Conservation (phyloP, 2,329 filamentous ascomycete genomes). For the Colletotrichum sidae region DNA sequence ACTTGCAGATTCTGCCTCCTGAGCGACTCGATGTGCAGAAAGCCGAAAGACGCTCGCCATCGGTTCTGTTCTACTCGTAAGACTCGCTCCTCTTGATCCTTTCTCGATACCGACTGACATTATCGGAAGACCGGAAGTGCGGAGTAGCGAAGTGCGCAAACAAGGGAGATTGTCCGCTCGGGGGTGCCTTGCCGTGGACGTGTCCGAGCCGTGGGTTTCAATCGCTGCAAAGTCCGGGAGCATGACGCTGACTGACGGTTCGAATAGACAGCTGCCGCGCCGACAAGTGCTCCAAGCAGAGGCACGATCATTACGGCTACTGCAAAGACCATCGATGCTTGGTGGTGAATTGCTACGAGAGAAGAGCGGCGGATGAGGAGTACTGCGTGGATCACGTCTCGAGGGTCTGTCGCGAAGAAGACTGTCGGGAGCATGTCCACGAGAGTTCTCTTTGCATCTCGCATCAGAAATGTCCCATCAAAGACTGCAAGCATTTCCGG, state of each 20-base stretch:
- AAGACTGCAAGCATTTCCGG: conserved; percentile 24
- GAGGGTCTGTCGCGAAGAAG: conserved; percentile 20
- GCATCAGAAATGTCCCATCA: conserved; percentile 29
- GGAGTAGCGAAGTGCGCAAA: conserved; percentile 19
- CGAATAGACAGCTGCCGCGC: conserved; percentile 25
- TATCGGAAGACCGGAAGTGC: conserved; percentile 19
- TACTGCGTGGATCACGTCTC: conserved; percentile 27
- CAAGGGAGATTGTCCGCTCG: conserved; percentile 24
- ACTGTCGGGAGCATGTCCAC: conserved; percentile 24
- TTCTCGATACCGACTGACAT: neutral
- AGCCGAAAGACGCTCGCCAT: conserved; percentile 22
- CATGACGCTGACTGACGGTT: conserved; percentile 16
- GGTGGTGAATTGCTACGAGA: conserved; percentile 22
- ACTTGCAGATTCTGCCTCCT: conserved; percentile 29
- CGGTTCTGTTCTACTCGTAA: conserved; percentile 30
- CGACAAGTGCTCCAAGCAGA: conserved; percentile 26
- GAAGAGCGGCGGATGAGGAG: conserved; percentile 6
- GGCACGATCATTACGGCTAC: conserved; percentile 23
- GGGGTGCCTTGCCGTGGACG: conserved; percentile 28
- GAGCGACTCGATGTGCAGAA: conserved; percentile 26
- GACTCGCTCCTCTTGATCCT: neutral
- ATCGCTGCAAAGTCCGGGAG: neutral
- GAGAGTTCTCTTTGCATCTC: conserved; percentile 9
- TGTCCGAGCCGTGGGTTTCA: conserved; percentile 32
- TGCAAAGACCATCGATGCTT: conserved; percentile 27